Evolutionary conservation across 257 asterid genomes (phyloP).

Genomic region (Petunia axillaris): DNA sequence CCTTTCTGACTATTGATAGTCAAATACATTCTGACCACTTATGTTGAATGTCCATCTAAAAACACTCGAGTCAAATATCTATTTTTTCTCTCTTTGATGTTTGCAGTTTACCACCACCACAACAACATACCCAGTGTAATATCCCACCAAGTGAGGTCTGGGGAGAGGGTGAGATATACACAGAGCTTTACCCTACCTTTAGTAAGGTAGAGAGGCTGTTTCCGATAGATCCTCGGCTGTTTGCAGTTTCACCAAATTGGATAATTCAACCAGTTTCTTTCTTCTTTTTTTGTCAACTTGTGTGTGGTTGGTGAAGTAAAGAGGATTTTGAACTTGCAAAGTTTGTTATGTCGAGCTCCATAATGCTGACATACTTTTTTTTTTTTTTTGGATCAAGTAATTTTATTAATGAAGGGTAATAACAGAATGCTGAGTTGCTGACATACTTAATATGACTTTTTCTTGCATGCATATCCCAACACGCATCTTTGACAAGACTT

Average conservation of each 20-base stretch:
- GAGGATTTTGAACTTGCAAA: neutral
- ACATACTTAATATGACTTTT: neutral
- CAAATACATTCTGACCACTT: neutral
- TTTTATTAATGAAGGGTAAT: too few relatives aligned
- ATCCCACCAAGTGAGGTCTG: too few relatives aligned
- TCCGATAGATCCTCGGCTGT: neutral
- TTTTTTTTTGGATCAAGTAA: too few relatives aligned
- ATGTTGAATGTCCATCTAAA: neutral
- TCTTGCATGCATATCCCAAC: neutral
- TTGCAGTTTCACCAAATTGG: neutral
- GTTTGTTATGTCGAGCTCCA: neutral
- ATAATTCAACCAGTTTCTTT: neutral
- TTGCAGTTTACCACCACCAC: too few relatives aligned
- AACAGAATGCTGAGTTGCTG: too few relatives aligned
- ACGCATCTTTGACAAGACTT: conserved; percentile 10
- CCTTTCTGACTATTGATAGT: neutral
- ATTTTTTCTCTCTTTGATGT: neutral
- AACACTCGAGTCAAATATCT: neutral
- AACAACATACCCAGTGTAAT: too few relatives aligned
- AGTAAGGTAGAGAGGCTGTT: too few relatives aligned
- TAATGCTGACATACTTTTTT: neutral
- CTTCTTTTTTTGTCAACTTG: neutral
- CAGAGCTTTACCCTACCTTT: too few relatives aligned
- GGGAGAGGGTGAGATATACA: too few relatives aligned
- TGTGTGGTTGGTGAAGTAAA: neutral